Conservation (phyloP, 352 stramenopile species). For the Phytopythium vexans region DNA sequence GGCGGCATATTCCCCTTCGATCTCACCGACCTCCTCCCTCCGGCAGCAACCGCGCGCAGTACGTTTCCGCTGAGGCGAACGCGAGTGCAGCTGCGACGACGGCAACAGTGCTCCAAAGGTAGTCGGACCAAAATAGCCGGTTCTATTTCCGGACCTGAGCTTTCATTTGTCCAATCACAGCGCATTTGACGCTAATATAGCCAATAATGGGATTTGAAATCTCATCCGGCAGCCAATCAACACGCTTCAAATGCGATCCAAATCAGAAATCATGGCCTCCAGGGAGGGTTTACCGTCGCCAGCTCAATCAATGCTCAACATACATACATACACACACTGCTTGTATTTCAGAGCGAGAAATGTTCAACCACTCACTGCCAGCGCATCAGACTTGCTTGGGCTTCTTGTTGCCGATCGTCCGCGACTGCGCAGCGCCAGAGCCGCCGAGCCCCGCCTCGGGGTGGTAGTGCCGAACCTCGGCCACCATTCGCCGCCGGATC, state of each 20-base stretch:
- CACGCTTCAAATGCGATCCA: constrained; percentile 2
- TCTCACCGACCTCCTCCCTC: too few species aligned
- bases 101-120: not conserved
- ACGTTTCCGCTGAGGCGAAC: too few species aligned
- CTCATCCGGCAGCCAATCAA: constrained; percentile 5
- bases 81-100: too few species aligned
- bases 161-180: constrained; percentile 2
- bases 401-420: constrained; percentile 28
- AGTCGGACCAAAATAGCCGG: not conserved
- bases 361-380: not conserved
- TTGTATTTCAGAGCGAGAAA: not conserved
- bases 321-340: too few species aligned
- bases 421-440: constrained; percentile 9
- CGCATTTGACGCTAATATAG: not conserved
- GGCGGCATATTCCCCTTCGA: constrained; percentile 32
- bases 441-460: constrained; percentile 25
- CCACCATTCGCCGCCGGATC: constrained; percentile 79
- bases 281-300: too few species aligned
- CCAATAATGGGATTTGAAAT: not conserved
- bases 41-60: too few species aligned
- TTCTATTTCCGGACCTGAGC: not conserved
- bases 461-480: constrained; percentile 80
- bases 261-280: not conserved
- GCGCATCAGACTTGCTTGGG: constrained; percentile 19
- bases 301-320: too few species aligned